Conservation (phyloP, 331 rosid species). For the Pyrus hybrid region DNA sequence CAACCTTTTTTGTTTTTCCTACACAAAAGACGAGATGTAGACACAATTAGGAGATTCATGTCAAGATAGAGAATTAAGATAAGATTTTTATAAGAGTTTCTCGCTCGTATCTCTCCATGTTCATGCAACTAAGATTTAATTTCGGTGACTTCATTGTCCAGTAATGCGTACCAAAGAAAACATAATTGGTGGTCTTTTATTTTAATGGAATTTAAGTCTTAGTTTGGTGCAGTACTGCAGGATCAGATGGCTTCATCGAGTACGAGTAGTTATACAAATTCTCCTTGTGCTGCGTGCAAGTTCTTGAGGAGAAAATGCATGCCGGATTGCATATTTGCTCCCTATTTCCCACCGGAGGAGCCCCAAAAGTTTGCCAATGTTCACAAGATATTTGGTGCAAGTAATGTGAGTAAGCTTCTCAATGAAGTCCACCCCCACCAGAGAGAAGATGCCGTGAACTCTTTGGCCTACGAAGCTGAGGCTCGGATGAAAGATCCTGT, state of each 20-base stretch:
- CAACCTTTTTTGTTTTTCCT: neutral
- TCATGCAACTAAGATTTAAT: too few relatives aligned
- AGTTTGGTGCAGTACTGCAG: neutral
- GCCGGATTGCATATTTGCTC: conserved; percentile 68
- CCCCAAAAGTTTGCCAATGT: conserved; percentile 78
- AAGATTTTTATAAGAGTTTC: too few relatives aligned
- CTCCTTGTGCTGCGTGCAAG: conserved; percentile 97
- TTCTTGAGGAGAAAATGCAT: conserved; percentile 75
- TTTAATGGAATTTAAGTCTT: neutral
- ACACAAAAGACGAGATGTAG: neutral
- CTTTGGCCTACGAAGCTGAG: conserved; percentile 90
- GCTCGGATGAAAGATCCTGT: conserved; percentile 84
- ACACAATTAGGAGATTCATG: neutral
- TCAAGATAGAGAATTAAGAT: neutral
- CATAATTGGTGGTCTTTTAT: neutral
- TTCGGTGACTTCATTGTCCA: too few relatives aligned
- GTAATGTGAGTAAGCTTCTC: conserved; percentile 79
- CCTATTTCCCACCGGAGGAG: conserved; percentile 86
- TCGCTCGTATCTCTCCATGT: too few relatives aligned
- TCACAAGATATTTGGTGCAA: conserved; percentile 91
- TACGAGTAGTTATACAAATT: conserved; percentile 45
- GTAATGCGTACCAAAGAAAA: too few relatives aligned
- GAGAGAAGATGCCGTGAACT: conserved; percentile 87
- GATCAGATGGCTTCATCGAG: conserved; percentile 54
- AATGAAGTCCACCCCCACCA: conserved; percentile 76